phyloP scores from a whole-genome alignment of 78 protist genomes.

The Ministeria vibrans region DNA sequence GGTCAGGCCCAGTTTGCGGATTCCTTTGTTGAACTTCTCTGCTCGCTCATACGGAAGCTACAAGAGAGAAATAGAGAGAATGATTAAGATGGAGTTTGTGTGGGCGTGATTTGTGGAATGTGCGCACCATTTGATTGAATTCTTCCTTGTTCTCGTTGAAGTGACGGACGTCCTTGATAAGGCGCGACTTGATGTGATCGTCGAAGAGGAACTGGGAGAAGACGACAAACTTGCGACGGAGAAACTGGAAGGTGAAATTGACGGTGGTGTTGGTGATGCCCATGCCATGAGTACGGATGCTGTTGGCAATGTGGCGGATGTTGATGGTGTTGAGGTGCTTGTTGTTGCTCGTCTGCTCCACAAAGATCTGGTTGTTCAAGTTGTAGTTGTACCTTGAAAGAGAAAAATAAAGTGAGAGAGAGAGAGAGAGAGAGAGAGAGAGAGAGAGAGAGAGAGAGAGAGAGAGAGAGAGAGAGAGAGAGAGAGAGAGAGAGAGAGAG shows the following conservation, averaged over 20 bases:
- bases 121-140: conserved; percentile 20
- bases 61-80: not conserved
- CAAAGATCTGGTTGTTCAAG: conserved; percentile 84
- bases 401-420: not conserved
- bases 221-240: conserved; percentile 52
- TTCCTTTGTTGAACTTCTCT: conserved; percentile 60
- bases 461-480: too few relatives aligned
- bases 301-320: conserved; percentile 85
- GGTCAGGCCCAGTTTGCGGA: conserved; percentile 67
- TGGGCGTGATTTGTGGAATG: too few relatives aligned
- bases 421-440: not conserved
- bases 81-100: not conserved
- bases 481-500: too few relatives aligned
- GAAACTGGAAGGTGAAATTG: conserved; percentile 80
- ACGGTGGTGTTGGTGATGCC: conserved; percentile 97
- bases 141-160: conserved; percentile 29
- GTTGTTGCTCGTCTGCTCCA: conserved; percentile 54
- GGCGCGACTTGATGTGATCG: conserved; percentile 84
- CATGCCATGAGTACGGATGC: conserved; percentile 94
- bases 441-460: not conserved
- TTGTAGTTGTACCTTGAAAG: conserved; percentile 82
- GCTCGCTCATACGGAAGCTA: conserved; percentile 80
- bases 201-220: conserved; percentile 91
- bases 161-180: conserved; percentile 48
- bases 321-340: conserved; percentile 81